Percentiles rank a stretch among this genome's conserved stretches.
Evolutionary conservation across 768 basidiomycete species (phyloP).

Genomic region (Calocybe cyanea): DNA sequence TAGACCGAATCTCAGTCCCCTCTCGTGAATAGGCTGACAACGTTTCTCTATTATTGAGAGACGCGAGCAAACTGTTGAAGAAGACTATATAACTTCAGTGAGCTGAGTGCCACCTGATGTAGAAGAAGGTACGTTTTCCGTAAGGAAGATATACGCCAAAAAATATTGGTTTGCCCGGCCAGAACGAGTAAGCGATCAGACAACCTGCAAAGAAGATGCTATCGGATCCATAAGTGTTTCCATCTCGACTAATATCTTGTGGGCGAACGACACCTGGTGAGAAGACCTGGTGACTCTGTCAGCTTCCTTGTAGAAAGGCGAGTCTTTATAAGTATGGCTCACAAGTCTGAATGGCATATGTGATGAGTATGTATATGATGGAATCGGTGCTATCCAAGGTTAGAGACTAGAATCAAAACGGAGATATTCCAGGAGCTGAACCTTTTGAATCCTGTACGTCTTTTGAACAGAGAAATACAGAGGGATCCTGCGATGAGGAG

Average conservation of each 20-base stretch:
- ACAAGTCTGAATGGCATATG: slow-evolving; percentile 13
- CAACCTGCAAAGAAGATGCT: slow-evolving; percentile 9
- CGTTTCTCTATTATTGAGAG: neutral
- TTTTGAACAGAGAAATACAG: slow-evolving; percentile 4
- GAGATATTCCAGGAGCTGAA: neutral
- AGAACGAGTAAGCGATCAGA: slow-evolving; percentile 14
- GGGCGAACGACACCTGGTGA: slow-evolving; percentile 10
- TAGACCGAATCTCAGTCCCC: too few species aligned
- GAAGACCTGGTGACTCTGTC: slow-evolving; percentile 3
- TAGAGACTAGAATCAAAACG: neutral
- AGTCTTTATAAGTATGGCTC: neutral
- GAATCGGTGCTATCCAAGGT: slow-evolving; percentile 3
- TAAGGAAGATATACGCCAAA: slow-evolving; percentile 17
- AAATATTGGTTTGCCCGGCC: slow-evolving; percentile 16
- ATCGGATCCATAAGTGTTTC: neutral
- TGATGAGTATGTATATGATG: slow-evolving; percentile 7
- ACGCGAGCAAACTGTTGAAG: slow-evolving; percentile 14
- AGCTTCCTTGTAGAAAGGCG: neutral
- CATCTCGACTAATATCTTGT: neutral
- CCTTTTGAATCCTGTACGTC: slow-evolving; percentile 9
- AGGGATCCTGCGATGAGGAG: slow-evolving; percentile 10
- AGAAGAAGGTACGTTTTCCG: slow-evolving; percentile 10
- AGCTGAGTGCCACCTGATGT: neutral
- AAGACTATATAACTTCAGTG: slow-evolving; percentile 9
- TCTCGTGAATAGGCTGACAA: neutral